Percentiles rank a stretch among this genome's conserved stretches.
These are phyloP conservation scores for Fonsecaea pugnacius DNA, from an alignment of 2,329 filamentous ascomycete species.

Conservation along the genomic window DNA sequence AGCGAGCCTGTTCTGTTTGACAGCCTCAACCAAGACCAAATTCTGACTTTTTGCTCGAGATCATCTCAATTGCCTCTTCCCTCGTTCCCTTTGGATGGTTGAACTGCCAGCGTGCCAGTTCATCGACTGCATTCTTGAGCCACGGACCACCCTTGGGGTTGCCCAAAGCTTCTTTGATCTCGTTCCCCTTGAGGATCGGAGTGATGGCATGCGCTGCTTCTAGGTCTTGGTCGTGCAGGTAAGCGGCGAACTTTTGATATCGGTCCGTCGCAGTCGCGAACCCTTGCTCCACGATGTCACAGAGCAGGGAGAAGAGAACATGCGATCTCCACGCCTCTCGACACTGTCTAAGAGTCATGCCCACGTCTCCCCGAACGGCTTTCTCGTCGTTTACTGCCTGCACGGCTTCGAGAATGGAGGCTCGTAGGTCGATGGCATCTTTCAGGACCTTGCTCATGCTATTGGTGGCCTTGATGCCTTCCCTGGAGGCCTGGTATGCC, in stretches of 20 bases:
- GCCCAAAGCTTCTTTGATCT: slow-evolving; percentile 69
- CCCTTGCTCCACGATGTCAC: slow-evolving; percentile 26
- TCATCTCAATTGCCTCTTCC: slow-evolving; percentile 53
- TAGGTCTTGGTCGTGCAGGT: slow-evolving; percentile 57
- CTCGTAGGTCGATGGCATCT: slow-evolving; percentile 34
- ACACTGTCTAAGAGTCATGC: slow-evolving; percentile 35
- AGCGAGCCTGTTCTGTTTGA: background rate
- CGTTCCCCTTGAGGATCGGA: slow-evolving; percentile 73
- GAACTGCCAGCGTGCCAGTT: slow-evolving; percentile 87
- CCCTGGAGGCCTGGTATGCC: slow-evolving; percentile 35
- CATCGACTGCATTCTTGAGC: slow-evolving; percentile 78
- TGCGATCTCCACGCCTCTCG: slow-evolving; percentile 35
- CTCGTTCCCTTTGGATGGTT: slow-evolving; percentile 59
- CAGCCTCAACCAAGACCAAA: slow-evolving; percentile 45
- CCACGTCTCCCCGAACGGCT: slow-evolving; percentile 35
- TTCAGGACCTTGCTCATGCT: slow-evolving; percentile 36
- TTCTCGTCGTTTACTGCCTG: slow-evolving; percentile 21
- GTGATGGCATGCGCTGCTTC: slow-evolving; percentile 55
- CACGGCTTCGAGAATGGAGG: slow-evolving; percentile 27
- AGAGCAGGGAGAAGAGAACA: slow-evolving; percentile 34
- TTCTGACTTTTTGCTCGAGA: slow-evolving; percentile 57
- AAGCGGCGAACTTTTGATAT: slow-evolving; percentile 60
- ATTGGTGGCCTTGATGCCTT: slow-evolving; percentile 40
- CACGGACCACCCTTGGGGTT: slow-evolving; percentile 76
- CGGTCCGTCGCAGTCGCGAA: slow-evolving; percentile 33